Evolutionary conservation across 441 rosid genomes (phyloP).

Genomic region (Pelargonium fulgidum): DNA sequence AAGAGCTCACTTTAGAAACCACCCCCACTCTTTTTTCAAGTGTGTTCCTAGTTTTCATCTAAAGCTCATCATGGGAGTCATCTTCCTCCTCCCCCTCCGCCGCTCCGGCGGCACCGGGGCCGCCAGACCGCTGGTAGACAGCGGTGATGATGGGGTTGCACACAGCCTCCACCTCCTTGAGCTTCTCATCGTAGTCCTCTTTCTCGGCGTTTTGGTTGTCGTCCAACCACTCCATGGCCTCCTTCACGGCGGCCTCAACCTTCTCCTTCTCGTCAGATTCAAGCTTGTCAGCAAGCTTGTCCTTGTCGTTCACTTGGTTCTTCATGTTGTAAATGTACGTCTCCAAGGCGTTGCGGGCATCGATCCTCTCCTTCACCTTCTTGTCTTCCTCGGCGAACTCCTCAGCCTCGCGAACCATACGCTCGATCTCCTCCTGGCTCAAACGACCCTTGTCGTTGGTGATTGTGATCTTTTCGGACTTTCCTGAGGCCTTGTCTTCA

Average conservation of each 20-base stretch:
- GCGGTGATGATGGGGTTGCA: constrained; percentile 89
- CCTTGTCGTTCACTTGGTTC: constrained; percentile 88
- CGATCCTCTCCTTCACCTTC: constrained; percentile 87
- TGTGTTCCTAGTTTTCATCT: constrained; percentile 2
- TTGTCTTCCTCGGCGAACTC: constrained; percentile 97
- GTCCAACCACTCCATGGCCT: constrained; percentile 89
- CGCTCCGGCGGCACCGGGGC: constrained; percentile 60
- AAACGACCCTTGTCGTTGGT: constrained; percentile 94
- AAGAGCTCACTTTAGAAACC: not conserved
- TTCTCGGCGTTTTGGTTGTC: constrained; percentile 88
- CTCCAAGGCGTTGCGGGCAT: constrained; percentile 80
- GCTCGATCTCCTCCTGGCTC: constrained; percentile 92
- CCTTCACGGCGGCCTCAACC: constrained; percentile 61
- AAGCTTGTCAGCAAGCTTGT: constrained; percentile 92
- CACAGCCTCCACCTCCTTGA: constrained; percentile 89
- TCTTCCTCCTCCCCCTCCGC: constrained; percentile 42
- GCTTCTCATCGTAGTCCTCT: constrained; percentile 87
- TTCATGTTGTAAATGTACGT: constrained; percentile 92
- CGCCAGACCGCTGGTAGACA: constrained; percentile 83
- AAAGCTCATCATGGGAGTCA: constrained; percentile 80
- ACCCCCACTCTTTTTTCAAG: not conserved
- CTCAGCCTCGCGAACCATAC: constrained; percentile 92
- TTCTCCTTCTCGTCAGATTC: constrained; percentile 92
- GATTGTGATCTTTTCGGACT: constrained; percentile 92
- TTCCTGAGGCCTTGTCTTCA: constrained; percentile 86